Percentiles rank a stretch among this genome's conserved stretches.
Conservation (phyloP, 2,329 filamentous ascomycete species). For the Bipolaris zeicola region DNA sequence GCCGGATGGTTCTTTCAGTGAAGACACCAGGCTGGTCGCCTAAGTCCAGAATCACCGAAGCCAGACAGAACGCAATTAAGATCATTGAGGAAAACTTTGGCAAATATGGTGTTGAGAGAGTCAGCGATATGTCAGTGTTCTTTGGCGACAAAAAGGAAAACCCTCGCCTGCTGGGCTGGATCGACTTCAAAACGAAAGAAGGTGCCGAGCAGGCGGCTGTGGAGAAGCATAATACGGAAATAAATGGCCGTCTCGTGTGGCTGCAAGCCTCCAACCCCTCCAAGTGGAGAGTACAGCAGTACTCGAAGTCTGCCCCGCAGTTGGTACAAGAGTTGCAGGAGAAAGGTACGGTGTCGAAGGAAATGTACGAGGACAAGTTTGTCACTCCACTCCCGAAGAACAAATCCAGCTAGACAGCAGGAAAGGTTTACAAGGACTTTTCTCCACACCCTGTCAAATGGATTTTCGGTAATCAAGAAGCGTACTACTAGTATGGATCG, state of each 20-base stretch:
- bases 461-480: background rate
- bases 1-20: slow-evolving; percentile 25
- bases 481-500: background rate
- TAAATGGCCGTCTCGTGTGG: slow-evolving; percentile 19
- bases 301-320: slow-evolving; percentile 18
- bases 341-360: slow-evolving; percentile 17
- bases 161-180: slow-evolving; percentile 20
- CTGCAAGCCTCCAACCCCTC: slow-evolving; percentile 4
- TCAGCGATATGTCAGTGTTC: slow-evolving; percentile 16
- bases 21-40: slow-evolving; percentile 27
- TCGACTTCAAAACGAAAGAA: slow-evolving; percentile 34
- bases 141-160: slow-evolving; percentile 10
- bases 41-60: background rate
- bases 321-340: slow-evolving; percentile 23
- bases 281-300: slow-evolving; percentile 20
- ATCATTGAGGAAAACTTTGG: slow-evolving; percentile 18
- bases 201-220: slow-evolving; percentile 25
- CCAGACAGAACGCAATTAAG: background rate
- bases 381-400: slow-evolving; percentile 10
- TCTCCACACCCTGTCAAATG: background rate
- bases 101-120: slow-evolving; percentile 25
- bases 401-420: background rate
- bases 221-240: slow-evolving; percentile 19
- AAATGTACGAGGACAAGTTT: slow-evolving; percentile 22
- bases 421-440: background rate